Percentiles rank a stretch among this genome's conserved stretches.
These are phyloP conservation scores for Drechslera avenae DNA, from an alignment of 2,329 filamentous ascomycete species.

Conservation along the genomic window DNA sequence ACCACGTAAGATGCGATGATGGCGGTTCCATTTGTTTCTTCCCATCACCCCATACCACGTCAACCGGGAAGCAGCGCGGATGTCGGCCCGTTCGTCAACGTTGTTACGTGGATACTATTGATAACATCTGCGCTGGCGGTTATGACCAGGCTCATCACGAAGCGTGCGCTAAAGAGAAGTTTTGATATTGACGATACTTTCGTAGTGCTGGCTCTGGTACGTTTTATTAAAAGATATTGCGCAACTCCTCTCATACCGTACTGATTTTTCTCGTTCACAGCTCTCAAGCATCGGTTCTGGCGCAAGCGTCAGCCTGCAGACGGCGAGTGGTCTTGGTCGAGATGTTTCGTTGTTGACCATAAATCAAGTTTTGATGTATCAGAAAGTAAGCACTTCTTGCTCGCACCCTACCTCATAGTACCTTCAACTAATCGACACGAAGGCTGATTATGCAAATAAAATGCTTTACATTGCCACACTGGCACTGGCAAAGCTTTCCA, in stretches of 20 bases:
- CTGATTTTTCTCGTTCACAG: conserved; percentile 23
- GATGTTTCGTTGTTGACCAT: conserved; percentile 26
- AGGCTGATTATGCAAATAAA: conserved; percentile 46
- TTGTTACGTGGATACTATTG: conserved; percentile 44
- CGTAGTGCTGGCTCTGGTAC: conserved; percentile 41
- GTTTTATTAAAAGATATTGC: conserved; percentile 2
- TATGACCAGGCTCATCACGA: conserved; percentile 42
- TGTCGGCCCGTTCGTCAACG: conserved; percentile 43
- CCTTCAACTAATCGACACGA: neutral
- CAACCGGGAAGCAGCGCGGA: conserved; percentile 35
- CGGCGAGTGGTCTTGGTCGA: conserved; percentile 39
- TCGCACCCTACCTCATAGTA: neutral
- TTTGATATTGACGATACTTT: conserved; percentile 45
- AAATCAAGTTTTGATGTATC: conserved; percentile 31
- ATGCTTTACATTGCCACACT: conserved; percentile 44
- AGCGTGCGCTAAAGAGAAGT: conserved; percentile 38
- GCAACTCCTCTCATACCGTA: neutral
- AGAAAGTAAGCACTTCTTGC: conserved; percentile 32
- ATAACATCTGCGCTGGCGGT: conserved; percentile 43
- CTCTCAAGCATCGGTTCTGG: conserved; percentile 42
- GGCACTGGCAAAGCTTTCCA: conserved; percentile 43
- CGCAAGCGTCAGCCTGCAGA: conserved; percentile 37
- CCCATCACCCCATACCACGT: conserved; percentile 32
- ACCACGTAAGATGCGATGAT: conserved; percentile 36
- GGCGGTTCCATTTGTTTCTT: conserved; percentile 24